These are phyloP conservation scores for Ensete glaucum DNA, from an alignment of 176 grass and related monocot species.

Conservation along the genomic window DNA sequence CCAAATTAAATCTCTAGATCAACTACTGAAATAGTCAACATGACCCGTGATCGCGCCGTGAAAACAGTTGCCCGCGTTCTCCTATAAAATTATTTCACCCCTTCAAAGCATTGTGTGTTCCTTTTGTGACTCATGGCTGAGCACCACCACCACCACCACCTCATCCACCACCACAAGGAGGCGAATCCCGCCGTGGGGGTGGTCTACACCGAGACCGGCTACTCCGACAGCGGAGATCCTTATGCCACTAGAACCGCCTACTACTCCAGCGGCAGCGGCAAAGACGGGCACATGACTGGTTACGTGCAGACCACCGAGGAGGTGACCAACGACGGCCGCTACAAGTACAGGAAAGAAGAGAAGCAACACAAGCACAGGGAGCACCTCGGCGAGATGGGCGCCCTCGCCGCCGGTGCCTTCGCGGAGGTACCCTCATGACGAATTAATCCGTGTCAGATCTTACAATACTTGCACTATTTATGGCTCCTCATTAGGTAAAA, in stretches of 20 bases:
- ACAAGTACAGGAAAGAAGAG: slow-evolving; percentile 50
- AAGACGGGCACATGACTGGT: not conserved
- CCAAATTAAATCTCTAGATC: too few relatives aligned
- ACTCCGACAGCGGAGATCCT: too few relatives aligned
- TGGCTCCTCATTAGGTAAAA: too few relatives aligned
- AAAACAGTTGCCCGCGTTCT: too few relatives aligned
- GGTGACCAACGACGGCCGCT: slow-evolving; percentile 24
- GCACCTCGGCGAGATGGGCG: slow-evolving; percentile 55
- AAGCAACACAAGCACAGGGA: slow-evolving; percentile 74
- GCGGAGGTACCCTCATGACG: slow-evolving; percentile 33
- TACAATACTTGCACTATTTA: not conserved
- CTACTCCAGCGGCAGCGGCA: too few relatives aligned
- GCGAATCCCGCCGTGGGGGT: not conserved
- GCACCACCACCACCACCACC: not conserved
- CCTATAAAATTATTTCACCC: too few relatives aligned
- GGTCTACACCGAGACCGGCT: too few relatives aligned
- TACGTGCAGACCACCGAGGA: slow-evolving; percentile 10
- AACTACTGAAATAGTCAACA: too few relatives aligned
- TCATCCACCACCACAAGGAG: slow-evolving; percentile 3
- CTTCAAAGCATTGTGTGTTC: too few relatives aligned
- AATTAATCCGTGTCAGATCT: too few relatives aligned
- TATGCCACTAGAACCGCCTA: too few relatives aligned
- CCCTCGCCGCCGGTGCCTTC: slow-evolving; percentile 56
- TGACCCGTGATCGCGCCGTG: too few relatives aligned
- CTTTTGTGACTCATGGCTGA: not conserved